Evolutionary conservation across 495 filamentous ascomycete genomes (phyloP).

Genomic region (Polyplosphaeria fusca): DNA sequence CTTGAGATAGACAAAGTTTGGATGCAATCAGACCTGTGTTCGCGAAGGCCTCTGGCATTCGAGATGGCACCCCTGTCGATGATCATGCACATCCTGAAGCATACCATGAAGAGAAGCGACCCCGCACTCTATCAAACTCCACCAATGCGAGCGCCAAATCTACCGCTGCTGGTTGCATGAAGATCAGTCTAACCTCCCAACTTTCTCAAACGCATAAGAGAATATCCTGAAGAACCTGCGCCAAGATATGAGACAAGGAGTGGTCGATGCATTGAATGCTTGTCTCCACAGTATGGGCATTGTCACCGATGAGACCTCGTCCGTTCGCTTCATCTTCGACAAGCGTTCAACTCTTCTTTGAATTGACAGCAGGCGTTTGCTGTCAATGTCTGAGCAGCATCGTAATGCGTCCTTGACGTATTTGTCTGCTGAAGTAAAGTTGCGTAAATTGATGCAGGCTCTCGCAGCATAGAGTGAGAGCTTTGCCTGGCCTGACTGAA

Average conservation of each 20-base stretch:
- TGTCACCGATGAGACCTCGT: not conserved
- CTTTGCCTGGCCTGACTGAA: not conserved
- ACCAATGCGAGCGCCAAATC: not conserved
- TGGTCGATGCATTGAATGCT: too few species aligned
- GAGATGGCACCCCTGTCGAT: slow-evolving; percentile 14
- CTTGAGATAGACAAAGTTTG: not conserved
- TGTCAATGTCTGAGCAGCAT: not conserved
- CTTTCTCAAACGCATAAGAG: slow-evolving; percentile 19
- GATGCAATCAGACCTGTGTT: not conserved
- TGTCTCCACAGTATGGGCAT: not conserved
- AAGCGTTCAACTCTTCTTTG: not conserved
- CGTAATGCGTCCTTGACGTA: not conserved
- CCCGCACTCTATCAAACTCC: too few species aligned
- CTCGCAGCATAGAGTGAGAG: slow-evolving; percentile 8
- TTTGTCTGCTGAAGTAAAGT: not conserved
- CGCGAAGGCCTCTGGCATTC: not conserved
- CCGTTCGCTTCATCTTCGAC: not conserved
- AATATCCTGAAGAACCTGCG: slow-evolving; percentile 18
- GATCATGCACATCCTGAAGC: slow-evolving; percentile 29
- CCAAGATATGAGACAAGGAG: too few species aligned
- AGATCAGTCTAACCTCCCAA: not conserved
- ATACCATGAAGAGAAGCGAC: slow-evolving; percentile 16
- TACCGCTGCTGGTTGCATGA: slow-evolving; percentile 3
- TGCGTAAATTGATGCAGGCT: slow-evolving; percentile 1
- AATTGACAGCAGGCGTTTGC: not conserved